Evolutionary conservation across 1,284 basidiomycete species (phyloP).

Genomic region (Moesziomyces parantarcticus): DNA sequence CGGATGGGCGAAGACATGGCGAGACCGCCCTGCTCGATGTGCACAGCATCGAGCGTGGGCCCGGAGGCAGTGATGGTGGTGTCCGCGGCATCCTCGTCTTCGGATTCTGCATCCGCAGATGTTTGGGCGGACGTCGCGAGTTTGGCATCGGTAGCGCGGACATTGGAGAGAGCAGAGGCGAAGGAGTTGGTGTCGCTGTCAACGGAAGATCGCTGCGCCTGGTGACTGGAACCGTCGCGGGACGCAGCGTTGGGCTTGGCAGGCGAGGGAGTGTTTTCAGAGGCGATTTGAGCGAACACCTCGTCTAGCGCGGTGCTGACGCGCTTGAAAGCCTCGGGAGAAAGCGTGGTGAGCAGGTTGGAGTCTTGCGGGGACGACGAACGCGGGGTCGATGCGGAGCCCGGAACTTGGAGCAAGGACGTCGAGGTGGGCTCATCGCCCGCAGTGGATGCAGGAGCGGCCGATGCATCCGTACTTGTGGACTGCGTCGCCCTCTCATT

Average conservation of each 20-base stretch:
- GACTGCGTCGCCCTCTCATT: background rate
- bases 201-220: slow-evolving; percentile 23
- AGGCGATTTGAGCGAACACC: slow-evolving; percentile 55
- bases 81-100: slow-evolving; percentile 15
- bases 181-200: slow-evolving; percentile 54
- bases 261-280: slow-evolving; percentile 20
- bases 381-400: slow-evolving; percentile 5
- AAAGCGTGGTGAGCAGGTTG: slow-evolving; percentile 43
- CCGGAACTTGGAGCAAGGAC: slow-evolving; percentile 10
- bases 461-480: background rate
- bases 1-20: slow-evolving; percentile 11
- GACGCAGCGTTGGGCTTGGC: background rate
- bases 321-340: slow-evolving; percentile 60
- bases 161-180: slow-evolving; percentile 43
- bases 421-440: background rate
- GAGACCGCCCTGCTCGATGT: slow-evolving; percentile 16
- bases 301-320: slow-evolving; percentile 63
- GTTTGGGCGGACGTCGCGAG: background rate
- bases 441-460: background rate
- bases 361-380: slow-evolving; percentile 23
- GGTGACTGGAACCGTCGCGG: background rate
- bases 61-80: slow-evolving; percentile 9
- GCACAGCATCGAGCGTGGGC: slow-evolving; percentile 12
- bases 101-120: background rate
- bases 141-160: slow-evolving; percentile 9